Base-by-base conservation (phyloP, 1,284 basidiomycete species). In the Melampsora americana region DNA sequence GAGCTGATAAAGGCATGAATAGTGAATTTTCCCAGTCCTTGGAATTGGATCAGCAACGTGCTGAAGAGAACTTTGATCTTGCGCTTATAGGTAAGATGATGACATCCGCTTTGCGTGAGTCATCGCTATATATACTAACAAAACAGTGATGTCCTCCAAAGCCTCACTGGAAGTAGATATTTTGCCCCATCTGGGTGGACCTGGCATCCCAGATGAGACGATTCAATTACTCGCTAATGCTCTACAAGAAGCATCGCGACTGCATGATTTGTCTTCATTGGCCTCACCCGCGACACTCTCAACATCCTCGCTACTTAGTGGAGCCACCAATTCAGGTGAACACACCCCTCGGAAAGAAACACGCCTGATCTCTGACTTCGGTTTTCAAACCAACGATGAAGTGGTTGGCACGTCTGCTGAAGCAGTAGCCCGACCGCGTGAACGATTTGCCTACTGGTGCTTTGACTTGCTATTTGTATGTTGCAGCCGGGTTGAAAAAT, bases 391-490 rank as follows among this genome's bases (percentile, higher is more conserved):
- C 64, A 72, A 39, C 69, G 77, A 78, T 9, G 79, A 85, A 60
- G 83, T 84, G 18, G 79, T 86, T 35, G 90, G 91, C 2, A 90
- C 86, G 39, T 92, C 90, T 0, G 86, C 87, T 62, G 84, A 84
- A 32, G 86, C 87, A 0, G 81, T 84, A 16, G 83, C 88, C 30
- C 84, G 90, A 53, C 88, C 90, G 0, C 86, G 91, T 65, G 94
- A 98, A 83, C 85, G 90, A 11, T 93, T 94, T 81, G 90, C 91
- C 9, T 96, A 93, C 83, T 97, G 94, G 93, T 93, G 92, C 79
- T 90, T 97, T 78, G 93, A 96, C 80, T 84, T 95, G 30, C 83
- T 98, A 20, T 93, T 96, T 82, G 82, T 90, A 78, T 86, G 91
- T 30, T 93, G 90, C 80, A 56, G 66, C 23, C 44, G 56, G 28